These are phyloP conservation scores for Cladobotryum protrusum DNA, from an alignment of 2,329 filamentous ascomycete species.

Conservation along the genomic window DNA sequence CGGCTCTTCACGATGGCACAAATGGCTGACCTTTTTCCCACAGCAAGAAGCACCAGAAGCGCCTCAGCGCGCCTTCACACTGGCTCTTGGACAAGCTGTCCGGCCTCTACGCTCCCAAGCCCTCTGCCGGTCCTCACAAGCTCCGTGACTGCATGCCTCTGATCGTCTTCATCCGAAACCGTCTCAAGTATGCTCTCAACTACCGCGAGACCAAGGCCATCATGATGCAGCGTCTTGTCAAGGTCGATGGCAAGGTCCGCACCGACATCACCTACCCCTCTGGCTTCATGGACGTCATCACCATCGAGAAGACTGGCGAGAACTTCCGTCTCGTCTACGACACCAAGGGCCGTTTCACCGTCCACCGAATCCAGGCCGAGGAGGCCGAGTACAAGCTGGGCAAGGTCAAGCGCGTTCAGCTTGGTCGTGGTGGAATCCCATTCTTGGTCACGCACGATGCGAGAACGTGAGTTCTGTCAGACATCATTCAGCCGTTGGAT, in stretches of 20 bases:
- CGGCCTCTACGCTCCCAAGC: slow-evolving; percentile 70
- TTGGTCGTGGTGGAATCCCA: slow-evolving; percentile 99
- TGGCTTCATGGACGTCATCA: slow-evolving; percentile 99
- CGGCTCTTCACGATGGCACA: not conserved
- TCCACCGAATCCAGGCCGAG: slow-evolving; percentile 97
- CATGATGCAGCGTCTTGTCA: slow-evolving; percentile 99
- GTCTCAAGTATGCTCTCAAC: slow-evolving; percentile 99
- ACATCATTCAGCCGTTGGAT: slow-evolving; percentile 99
- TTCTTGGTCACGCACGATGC: slow-evolving; percentile 99
- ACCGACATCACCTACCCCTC: slow-evolving; percentile 96
- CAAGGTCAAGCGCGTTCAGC: slow-evolving; percentile 99
- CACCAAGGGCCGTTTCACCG: slow-evolving; percentile 99
- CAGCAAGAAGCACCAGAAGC: slow-evolving; percentile 99
- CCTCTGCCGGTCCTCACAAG: slow-evolving; percentile 92
- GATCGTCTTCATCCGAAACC: slow-evolving; percentile 95
- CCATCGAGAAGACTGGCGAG: slow-evolving; percentile 99
- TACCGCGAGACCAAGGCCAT: slow-evolving; percentile 95
- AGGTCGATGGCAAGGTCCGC: slow-evolving; percentile 99
- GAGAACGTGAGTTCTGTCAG: slow-evolving; percentile 97
- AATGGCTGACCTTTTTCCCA: slow-evolving; percentile 28
- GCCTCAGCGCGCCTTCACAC: slow-evolving; percentile 96
- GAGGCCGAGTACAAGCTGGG: slow-evolving; percentile 99
- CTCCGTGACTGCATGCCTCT: slow-evolving; percentile 97
- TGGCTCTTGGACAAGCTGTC: slow-evolving; percentile 99
- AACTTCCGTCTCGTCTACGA: slow-evolving; percentile 99